Base-by-base conservation (phyloP, 176 grass and related monocot species). In the Avena eriantha region DNA sequence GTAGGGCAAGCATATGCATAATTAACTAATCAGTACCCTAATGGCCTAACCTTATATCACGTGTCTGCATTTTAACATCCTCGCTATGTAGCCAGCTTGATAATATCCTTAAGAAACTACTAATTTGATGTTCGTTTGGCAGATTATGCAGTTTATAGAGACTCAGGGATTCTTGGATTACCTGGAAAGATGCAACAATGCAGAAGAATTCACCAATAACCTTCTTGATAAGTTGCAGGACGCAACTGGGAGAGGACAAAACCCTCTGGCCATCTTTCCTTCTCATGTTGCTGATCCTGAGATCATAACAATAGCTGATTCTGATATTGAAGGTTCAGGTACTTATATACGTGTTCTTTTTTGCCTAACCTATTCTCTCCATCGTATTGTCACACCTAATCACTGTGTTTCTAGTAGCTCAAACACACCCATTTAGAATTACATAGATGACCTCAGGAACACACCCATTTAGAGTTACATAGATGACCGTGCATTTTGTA, bases 201-300 rank as follows among this genome's bases (percentile, higher is more conserved):
- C 87, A 87, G 94, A 99, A 81, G 97, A 99, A 85, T 91, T 48
- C 68, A 85, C 50, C 77, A 88, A 90, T 80, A 96, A 94, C 77
- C 94, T 99, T 90, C 90, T 99, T 76, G 94, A 99, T 91, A 99
- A 99, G 89, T 88, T 99, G 88, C 97, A 99, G 89, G 97, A 99
- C 87, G 97, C 97, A 80, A 94, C 78, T 51, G 97, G 94, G 43
- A 92, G 97, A 76, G 94, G 92, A 83, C 97, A 99, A 91, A 91
- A 67, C 78, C 90, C 88, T 87, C 89, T 93, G 58, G 89, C 85
- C 15, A 99, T 99, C 57, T 99, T 99, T 94, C 97, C 97, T 33
- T 88, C 87, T 93, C 83, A 96, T 68, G 72, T 81, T 46, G 46
- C 77, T 86, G 94, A 99, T 81, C 94, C 86, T 68, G 97, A 99